Percentiles rank a stretch among this genome's conserved stretches.
These are phyloP conservation scores for Elongisporangium anandrum DNA, from an alignment of 352 stramenopile species.

Conservation along the genomic window DNA sequence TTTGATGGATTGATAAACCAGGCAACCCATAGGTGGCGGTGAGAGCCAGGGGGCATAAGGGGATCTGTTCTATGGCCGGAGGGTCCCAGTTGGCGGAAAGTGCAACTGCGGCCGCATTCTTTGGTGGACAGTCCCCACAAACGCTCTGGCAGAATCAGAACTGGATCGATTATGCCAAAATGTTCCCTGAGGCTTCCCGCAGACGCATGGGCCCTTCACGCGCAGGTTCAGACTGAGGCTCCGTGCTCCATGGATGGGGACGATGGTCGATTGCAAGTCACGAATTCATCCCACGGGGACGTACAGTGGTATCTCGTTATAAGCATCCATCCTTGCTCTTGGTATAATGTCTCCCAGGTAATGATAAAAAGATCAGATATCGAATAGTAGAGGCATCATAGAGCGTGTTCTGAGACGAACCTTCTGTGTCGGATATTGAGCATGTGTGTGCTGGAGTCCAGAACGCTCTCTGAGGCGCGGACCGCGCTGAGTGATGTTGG, in stretches of 20 bases:
- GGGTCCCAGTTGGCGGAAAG: not conserved
- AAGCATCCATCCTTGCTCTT: too few relatives aligned
- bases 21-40: not conserved
- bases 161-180: not conserved
- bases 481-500: too few relatives aligned
- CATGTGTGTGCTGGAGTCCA: too few relatives aligned
- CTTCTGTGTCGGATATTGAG: too few relatives aligned
- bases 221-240: not conserved
- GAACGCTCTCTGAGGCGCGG: too few relatives aligned
- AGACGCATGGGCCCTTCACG: not conserved
- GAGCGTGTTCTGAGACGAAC: too few relatives aligned
- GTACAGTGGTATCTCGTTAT: too few relatives aligned
- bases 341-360: too few relatives aligned
- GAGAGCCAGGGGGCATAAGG: not conserved
- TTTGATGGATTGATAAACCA: not conserved
- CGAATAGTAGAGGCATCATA: too few relatives aligned
- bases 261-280: not conserved
- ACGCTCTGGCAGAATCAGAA: not conserved
- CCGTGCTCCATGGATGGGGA: not conserved
- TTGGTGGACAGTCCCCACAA: not conserved
- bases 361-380: too few relatives aligned
- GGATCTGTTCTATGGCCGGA: not conserved
- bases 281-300: not conserved
- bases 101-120: not conserved
- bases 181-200: not conserved